Base-by-base conservation (phyloP, 306 rosid genomes). In the Prosopis cineraria region DNA sequence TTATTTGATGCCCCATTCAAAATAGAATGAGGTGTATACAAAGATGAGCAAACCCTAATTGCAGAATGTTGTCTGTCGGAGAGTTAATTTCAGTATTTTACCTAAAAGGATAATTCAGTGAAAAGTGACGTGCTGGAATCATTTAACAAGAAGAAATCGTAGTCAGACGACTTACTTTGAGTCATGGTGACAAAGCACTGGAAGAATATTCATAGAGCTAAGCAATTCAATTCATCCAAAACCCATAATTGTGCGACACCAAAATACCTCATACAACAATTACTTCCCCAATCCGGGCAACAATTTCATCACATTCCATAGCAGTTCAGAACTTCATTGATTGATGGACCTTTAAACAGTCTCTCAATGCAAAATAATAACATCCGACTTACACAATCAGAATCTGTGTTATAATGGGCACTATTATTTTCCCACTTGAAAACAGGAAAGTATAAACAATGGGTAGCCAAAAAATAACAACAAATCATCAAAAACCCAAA, bases 121-220 rank as follows among this genome's bases (percentile, higher is more conserved):
- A 20, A 48, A 36, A 7, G 55, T 22, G 65, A 80, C 19, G 76
- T 41, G 60, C 76, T 73, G 67, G 70, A 31, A 41, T 31, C 58
- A 47, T 58, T 75, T 39, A 59, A 70, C 60, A 24, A 27, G 9
- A 63, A 63, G 65, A 39, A 75, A 64, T 41, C 65, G 44, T 67
- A 80, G 75, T 62, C 74, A 72, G 78, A 76, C 67, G 76, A 88
- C 96, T 91, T 91, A 91, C 96, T 87, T 75, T 78, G 36, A 34
- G 79, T 78, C 71, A 78, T 34, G 67, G 81, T 80, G 88, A 79
- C 65, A 82, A 81, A 70, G 78, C 79, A 80, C 81, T 78, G 81
- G 82, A 82, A 86, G 70, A 72, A 76, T 80, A 83, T 85, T 87
- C 90, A 82, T 39, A 76, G 53, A 82, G 86, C 79, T 76, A 91